Percentiles rank a stretch among this genome's conserved stretches.
These are phyloP conservation scores for Orobanche coerulescens DNA, from an alignment of 257 asterid genomes.

Conservation along the genomic window DNA sequence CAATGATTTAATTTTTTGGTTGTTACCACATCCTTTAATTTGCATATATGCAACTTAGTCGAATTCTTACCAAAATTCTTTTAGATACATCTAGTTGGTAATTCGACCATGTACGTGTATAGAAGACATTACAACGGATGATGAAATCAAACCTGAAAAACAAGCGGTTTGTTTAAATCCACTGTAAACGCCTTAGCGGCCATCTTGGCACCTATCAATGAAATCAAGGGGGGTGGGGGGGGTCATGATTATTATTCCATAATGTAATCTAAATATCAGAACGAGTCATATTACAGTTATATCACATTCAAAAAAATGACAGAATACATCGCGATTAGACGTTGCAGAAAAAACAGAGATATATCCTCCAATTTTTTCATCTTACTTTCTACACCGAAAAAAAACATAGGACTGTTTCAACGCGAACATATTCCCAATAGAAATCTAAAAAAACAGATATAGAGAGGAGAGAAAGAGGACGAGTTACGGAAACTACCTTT, in stretches of 20 bases:
- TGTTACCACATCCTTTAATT: no score
- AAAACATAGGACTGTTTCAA: no score
- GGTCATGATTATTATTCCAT: not conserved
- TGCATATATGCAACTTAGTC: no score
- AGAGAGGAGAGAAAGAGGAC: no score
- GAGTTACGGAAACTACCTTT: constrained; percentile 22
- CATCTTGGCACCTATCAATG: constrained; percentile 47
- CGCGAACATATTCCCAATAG: no score
- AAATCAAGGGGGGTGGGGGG: not conserved
- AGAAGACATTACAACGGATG: no score
- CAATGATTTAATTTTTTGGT: no score
- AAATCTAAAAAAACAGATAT: not conserved
- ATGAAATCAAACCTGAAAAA: constrained; percentile 52
- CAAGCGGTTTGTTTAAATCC: constrained; percentile 81
- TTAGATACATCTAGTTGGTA: no score
- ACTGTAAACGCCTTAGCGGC: constrained; percentile 55
- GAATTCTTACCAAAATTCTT: no score
- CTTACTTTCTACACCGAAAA: no score
- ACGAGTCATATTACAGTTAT: not conserved
- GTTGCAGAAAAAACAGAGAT: not conserved
- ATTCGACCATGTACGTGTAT: no score
- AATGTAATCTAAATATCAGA: not conserved
- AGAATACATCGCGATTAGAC: not conserved
- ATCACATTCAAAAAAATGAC: not conserved
- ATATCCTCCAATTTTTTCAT: not conserved